Evolutionary conservation across 2,329 filamentous ascomycete species (phyloP).

Genomic region (Coccinonectria pachysandricola): DNA sequence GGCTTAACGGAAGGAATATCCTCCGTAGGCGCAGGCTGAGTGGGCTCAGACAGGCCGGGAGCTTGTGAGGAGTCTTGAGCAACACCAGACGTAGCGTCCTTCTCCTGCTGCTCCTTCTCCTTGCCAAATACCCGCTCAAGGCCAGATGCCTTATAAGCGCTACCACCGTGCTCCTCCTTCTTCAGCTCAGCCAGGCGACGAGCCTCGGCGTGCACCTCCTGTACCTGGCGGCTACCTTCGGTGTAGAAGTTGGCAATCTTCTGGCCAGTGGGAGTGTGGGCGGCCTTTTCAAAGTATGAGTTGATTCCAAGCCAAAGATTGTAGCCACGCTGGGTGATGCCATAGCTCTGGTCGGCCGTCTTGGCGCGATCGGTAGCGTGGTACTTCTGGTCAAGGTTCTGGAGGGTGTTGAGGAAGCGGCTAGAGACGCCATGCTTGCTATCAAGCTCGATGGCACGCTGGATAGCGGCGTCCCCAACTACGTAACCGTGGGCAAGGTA

Average conservation of each 20-base stretch:
- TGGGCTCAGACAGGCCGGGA: constrained; percentile 8
- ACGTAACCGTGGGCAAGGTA: constrained; percentile 93
- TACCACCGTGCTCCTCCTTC: constrained; percentile 51
- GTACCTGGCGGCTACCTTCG: constrained; percentile 74
- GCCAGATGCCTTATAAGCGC: constrained; percentile 48
- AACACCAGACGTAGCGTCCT: constrained; percentile 9
- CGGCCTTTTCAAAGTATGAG: constrained; percentile 93
- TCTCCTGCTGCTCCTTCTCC: constrained; percentile 29
- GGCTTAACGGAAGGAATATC: constrained; percentile 13
- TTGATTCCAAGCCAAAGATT: constrained; percentile 54
- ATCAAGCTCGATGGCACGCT: constrained; percentile 80
- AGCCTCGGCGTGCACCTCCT: constrained; percentile 90
- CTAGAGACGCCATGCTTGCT: constrained; percentile 75
- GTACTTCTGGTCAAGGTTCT: constrained; percentile 72
- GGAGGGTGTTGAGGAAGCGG: constrained; percentile 68
- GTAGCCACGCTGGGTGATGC: constrained; percentile 63
- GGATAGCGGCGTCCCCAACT: constrained; percentile 63
- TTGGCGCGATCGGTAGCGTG: constrained; percentile 81
- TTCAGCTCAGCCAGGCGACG: constrained; percentile 81
- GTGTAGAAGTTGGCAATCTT: constrained; percentile 83
- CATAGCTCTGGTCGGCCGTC: constrained; percentile 75
- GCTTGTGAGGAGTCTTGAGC: constrained; percentile 9
- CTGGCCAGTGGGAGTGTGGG: constrained; percentile 77
- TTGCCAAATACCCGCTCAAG: constrained; percentile 49
- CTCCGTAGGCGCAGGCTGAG: constrained; percentile 11